Percentiles rank a stretch among this genome's conserved stretches.
phyloP scores from a whole-genome alignment of 352 stramenopile species.

The Globisporangium abappressorium region DNA sequence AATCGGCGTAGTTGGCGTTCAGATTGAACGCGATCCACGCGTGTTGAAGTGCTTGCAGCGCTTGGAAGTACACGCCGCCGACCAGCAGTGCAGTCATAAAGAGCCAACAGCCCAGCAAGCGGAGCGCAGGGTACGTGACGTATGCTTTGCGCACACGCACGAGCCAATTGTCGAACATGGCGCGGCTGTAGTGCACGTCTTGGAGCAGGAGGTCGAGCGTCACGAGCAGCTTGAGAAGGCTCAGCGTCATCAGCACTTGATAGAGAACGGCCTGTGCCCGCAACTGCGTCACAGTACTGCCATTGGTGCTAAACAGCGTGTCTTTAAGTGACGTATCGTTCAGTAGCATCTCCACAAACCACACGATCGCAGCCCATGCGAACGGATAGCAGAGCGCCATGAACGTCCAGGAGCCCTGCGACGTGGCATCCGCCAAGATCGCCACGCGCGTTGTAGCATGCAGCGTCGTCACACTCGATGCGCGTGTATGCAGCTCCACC shows the following conservation, averaged over 20 bases:
- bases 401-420: constrained; percentile 60
- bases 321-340: constrained; percentile 13
- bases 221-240: constrained; percentile 33
- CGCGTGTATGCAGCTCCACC: background rate
- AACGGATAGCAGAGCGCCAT: constrained; percentile 33
- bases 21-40: constrained; percentile 28
- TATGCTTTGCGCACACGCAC: constrained; percentile 26
- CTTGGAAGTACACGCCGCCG: constrained; percentile 29
- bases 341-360: constrained; percentile 12
- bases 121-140: constrained; percentile 19
- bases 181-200: constrained; percentile 25
- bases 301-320: constrained; percentile 16
- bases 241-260: constrained; percentile 35
- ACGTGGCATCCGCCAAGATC: constrained; percentile 23
- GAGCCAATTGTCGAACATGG: constrained; percentile 31
- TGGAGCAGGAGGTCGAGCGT: constrained; percentile 48
- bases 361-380: constrained; percentile 27
- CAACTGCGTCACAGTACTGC: constrained; percentile 24
- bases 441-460: constrained; percentile 13
- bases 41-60: constrained; percentile 21
- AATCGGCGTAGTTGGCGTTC: background rate
- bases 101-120: constrained; percentile 28
- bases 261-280: constrained; percentile 32
- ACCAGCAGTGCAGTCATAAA: constrained; percentile 19
- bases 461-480: background rate